Base-by-base conservation (phyloP, 2,329 filamentous ascomycete species). In the Fusarium anguioides region DNA sequence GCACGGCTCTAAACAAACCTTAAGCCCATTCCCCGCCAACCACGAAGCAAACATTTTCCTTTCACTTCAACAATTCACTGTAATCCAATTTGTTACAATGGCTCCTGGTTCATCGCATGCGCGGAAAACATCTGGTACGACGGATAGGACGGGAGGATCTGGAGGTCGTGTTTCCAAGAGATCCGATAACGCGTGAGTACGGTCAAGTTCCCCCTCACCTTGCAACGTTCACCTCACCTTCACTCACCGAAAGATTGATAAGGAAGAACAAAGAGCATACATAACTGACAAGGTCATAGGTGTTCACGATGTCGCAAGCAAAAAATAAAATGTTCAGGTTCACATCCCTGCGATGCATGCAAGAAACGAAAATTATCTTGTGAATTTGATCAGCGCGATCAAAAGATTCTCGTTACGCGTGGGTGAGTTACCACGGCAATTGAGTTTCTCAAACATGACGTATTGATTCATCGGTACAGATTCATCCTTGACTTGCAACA, bases 391-490 rank as follows among this genome's bases (percentile, higher is more conserved):
- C 80, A 82, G 36, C 76, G 77, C n/a, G 79, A 82, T 35, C 80
- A 83, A 47, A 84, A 84, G 62, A 75, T 85, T 15, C 70, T 84
- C 6, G 82, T 85, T 6, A 83, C 82, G 15, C 76, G 77, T 73
- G 80, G 80, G 82, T 83, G 51, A 31, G 59, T 31, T 26, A 37
- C 14, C 29, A 4, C 37, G 6, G 27, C 37, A 14, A 50, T 23
- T 35, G 12, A 18, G n/a, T 46, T 18, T 64, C 70, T 35, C 14
- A 8, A 46, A 37, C 9, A 37, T 57, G 56, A 36, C 41, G 21
- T 52, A 42, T 21, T 59, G 36, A 48, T 29, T 1, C 2, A 36
- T 20, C 27, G 10, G 11, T 41, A 15, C 45, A 80, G 78, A 6
- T 80, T 74, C 44, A 72, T 81, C 41, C 68, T 76, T 3, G 77